Evolutionary conservation across 1,284 basidiomycete genomes (phyloP).

Genomic region (Serendipita sp.): DNA sequence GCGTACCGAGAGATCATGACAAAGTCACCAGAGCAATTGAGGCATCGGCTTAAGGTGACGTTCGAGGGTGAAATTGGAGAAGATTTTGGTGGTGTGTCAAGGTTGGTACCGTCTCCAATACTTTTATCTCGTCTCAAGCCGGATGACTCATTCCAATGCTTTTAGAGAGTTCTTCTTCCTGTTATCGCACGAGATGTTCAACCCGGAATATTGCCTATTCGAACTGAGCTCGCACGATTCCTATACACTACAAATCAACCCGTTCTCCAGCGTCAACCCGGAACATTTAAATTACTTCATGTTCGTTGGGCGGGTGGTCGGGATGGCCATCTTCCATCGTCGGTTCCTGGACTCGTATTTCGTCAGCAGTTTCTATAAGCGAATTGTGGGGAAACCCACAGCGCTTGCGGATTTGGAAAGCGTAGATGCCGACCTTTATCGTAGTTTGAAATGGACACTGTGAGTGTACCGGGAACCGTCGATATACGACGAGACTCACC

Average conservation of each 20-base stretch:
- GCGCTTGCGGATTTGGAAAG: slow-evolving; percentile 74
- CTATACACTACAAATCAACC: slow-evolving; percentile 45
- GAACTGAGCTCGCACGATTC: slow-evolving; percentile 50
- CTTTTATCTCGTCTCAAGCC: not conserved
- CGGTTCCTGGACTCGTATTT: slow-evolving; percentile 99
- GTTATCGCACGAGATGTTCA: slow-evolving; percentile 41
- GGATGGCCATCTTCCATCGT: slow-evolving; percentile 94
- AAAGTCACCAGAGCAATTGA: slow-evolving; percentile 43
- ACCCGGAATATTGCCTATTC: slow-evolving; percentile 46
- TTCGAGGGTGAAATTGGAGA: slow-evolving; percentile 47
- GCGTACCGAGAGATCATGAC: slow-evolving; percentile 47
- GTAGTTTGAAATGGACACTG: slow-evolving; percentile 96
- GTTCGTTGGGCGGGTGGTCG: slow-evolving; percentile 51
- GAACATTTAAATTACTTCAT: slow-evolving; percentile 52
- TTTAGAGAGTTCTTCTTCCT: slow-evolving; percentile 48
- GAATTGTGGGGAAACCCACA: slow-evolving; percentile 85
- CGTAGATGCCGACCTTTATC: slow-evolving; percentile 80
- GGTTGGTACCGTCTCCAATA: slow-evolving; percentile 17
- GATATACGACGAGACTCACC: slow-evolving; percentile 28
- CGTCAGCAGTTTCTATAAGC: slow-evolving; percentile 98
- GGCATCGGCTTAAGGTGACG: slow-evolving; percentile 50
- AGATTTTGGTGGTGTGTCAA: slow-evolving; percentile 43
- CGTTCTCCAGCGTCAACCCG: slow-evolving; percentile 45
- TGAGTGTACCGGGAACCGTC: slow-evolving; percentile 28
- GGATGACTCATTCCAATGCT: not conserved